Evolutionary conservation across 176 grass and related monocot species (phyloP).

Genomic region (Rhynchospora tenuis): DNA sequence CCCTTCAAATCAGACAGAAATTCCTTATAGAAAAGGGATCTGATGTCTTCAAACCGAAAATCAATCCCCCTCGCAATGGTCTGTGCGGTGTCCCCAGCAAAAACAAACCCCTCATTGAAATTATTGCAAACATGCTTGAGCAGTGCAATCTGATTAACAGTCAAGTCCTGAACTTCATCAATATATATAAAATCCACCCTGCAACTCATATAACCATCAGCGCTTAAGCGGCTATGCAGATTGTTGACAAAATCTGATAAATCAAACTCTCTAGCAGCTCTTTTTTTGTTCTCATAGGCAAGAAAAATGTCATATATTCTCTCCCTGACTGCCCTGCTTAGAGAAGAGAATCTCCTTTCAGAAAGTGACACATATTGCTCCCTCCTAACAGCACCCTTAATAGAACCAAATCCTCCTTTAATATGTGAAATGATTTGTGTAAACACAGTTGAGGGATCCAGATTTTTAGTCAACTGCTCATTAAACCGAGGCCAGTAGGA

Average conservation of each 20-base stretch:
- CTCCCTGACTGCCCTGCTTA: conserved; percentile 38
- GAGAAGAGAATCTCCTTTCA: conserved; percentile 52
- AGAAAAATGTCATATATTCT: conserved; percentile 69
- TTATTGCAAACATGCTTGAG: conserved; percentile 70
- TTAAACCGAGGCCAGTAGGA: conserved; percentile 75
- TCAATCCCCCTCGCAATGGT: conserved; percentile 79
- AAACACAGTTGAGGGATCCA: conserved; percentile 68
- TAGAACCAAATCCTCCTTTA: conserved; percentile 34
- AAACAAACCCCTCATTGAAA: conserved; percentile 70
- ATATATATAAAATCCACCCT: conserved; percentile 69
- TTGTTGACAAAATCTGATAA: conserved; percentile 68
- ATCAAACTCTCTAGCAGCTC: conserved; percentile 50
- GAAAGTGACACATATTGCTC: conserved; percentile 57
- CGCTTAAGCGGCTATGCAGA: conserved; percentile 34
- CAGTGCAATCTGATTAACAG: conserved; percentile 55
- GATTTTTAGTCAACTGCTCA: conserved; percentile 46
- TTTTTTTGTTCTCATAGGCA: conserved; percentile 61
- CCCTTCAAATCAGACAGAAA: conserved; percentile 43
- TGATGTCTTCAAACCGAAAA: conserved; percentile 75
- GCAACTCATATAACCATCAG: conserved; percentile 40
- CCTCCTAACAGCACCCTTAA: conserved; percentile 25
- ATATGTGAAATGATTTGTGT: conserved; percentile 86
- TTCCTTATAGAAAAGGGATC: conserved; percentile 58
- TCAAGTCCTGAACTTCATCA: conserved; percentile 89
- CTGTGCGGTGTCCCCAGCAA: conserved; percentile 82